A percentile compares a stretch with the other conserved stretches of the same genome.
Evolutionary conservation across 345 rosid genomes (phyloP).

Genomic region (Arabidopsis suecica): DNA sequence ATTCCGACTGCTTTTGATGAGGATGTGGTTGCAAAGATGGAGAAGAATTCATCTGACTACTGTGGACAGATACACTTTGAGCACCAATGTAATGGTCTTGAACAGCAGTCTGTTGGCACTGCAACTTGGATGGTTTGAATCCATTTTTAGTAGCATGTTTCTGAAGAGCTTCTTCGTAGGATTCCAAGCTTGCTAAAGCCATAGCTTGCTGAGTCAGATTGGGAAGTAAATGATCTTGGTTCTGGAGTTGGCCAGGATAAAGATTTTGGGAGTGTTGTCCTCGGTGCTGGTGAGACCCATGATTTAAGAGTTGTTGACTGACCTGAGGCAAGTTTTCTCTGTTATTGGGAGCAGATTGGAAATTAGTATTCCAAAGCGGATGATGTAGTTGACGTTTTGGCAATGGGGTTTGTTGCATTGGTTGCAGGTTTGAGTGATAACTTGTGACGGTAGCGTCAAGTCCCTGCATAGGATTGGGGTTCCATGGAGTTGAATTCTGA

Average conservation of each 20-base stretch:
- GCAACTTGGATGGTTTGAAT: slow-evolving; percentile 56
- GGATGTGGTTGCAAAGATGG: slow-evolving; percentile 53
- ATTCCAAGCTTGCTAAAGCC: slow-evolving; percentile 52
- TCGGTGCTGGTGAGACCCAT: slow-evolving; percentile 42
- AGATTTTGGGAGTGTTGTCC: neutral
- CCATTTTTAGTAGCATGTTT: slow-evolving; percentile 51
- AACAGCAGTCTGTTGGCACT: slow-evolving; percentile 53
- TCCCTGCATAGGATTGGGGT: slow-evolving; percentile 55
- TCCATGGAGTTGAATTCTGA: slow-evolving; percentile 50
- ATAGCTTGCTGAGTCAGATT: slow-evolving; percentile 50
- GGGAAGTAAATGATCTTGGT: slow-evolving; percentile 51
- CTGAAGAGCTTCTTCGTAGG: slow-evolving; percentile 50
- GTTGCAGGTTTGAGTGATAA: slow-evolving; percentile 58
- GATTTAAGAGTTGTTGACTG: slow-evolving; percentile 62
- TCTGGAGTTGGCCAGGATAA: slow-evolving; percentile 55
- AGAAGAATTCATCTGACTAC: slow-evolving; percentile 49
- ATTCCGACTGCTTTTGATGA: slow-evolving; percentile 54
- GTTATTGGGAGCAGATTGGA: slow-evolving; percentile 54
- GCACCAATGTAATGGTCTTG: slow-evolving; percentile 49
- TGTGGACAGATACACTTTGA: slow-evolving; percentile 46
- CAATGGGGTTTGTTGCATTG: slow-evolving; percentile 53
- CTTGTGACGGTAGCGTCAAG: slow-evolving; percentile 48
- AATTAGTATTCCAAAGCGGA: slow-evolving; percentile 59
- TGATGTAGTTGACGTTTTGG: slow-evolving; percentile 38
- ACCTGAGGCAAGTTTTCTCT: slow-evolving; percentile 57